phyloP scores from a whole-genome alignment of 129 eudicot genomes.

The Kitagawia praeruptora region DNA sequence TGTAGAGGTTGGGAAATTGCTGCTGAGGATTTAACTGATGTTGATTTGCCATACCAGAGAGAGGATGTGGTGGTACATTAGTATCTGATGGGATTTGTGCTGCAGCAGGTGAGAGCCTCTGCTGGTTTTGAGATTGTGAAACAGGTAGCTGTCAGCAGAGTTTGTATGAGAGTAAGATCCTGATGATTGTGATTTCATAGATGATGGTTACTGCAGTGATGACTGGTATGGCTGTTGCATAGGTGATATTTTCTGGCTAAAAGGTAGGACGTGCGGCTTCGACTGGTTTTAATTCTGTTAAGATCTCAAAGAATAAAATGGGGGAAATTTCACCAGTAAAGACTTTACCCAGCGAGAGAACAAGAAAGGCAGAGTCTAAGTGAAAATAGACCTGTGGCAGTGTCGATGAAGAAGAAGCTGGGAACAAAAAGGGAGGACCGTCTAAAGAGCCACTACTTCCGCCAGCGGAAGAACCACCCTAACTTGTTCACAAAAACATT shows the following conservation, averaged over 20 bases:
- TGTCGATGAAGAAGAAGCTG: conserved; percentile 30
- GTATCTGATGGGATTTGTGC: conserved; percentile 28
- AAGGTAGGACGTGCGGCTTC: conserved; percentile 34
- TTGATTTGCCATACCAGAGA: conserved; percentile 39
- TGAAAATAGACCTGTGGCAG: conserved; percentile 28
- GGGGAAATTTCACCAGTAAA: neutral
- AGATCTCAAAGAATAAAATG: neutral
- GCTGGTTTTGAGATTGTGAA: conserved; percentile 44
- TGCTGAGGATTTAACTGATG: conserved; percentile 44
- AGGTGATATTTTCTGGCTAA: conserved; percentile 45
- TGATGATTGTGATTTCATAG: conserved; percentile 39
- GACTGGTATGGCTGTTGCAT: conserved; percentile 54
- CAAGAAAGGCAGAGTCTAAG: neutral
- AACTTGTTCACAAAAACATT: neutral
- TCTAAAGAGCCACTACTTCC: conserved; percentile 31
- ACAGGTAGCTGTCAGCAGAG: conserved; percentile 47
- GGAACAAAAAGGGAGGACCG: conserved; percentile 25
- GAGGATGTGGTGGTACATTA: conserved; percentile 27
- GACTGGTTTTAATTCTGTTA: conserved; percentile 42
- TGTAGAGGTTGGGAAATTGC: conserved; percentile 36
- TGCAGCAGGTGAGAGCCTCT: conserved; percentile 28
- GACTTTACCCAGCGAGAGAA: neutral
- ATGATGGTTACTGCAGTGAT: conserved; percentile 48
- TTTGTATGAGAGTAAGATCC: conserved; percentile 37
- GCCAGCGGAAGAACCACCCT: conserved; percentile 36